These are phyloP conservation scores for Nothophaeocryptopus gaeumannii DNA, from an alignment of 2,329 filamentous ascomycete genomes.

Conservation along the genomic window DNA sequence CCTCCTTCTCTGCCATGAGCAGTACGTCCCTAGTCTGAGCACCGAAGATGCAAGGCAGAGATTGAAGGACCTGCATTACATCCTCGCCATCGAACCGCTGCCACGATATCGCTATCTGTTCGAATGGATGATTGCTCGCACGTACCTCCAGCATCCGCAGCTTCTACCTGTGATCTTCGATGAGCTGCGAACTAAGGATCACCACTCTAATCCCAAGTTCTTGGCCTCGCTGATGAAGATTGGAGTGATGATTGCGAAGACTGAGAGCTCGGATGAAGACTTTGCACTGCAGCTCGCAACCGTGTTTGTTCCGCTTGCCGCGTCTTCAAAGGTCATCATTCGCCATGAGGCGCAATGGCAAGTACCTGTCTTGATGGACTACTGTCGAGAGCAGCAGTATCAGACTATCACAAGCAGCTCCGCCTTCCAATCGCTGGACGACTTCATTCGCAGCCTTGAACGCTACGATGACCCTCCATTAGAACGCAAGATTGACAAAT, in stretches of 20 bases:
- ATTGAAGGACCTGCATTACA: slow-evolving; percentile 39
- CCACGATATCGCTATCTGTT: slow-evolving; percentile 48
- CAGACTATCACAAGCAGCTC: slow-evolving; percentile 38
- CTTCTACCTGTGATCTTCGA: slow-evolving; percentile 36
- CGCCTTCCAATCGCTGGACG: slow-evolving; percentile 43
- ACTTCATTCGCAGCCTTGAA: slow-evolving; percentile 44
- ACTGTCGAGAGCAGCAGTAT: slow-evolving; percentile 39
- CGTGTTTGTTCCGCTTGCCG: slow-evolving; percentile 43
- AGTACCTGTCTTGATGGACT: slow-evolving; percentile 44
- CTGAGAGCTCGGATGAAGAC: slow-evolving; percentile 35
- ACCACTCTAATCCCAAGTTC: slow-evolving; percentile 48
- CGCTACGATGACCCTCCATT: slow-evolving; percentile 41
- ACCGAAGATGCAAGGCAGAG: slow-evolving; percentile 31
- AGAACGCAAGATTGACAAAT: slow-evolving; percentile 38
- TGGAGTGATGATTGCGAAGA: slow-evolving; percentile 42
- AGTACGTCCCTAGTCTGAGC: slow-evolving; percentile 27
- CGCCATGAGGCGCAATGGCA: slow-evolving; percentile 53
- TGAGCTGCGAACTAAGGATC: slow-evolving; percentile 40
- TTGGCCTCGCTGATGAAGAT: slow-evolving; percentile 49
- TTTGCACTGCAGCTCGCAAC: slow-evolving; percentile 42
- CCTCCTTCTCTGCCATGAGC: slow-evolving; percentile 44
- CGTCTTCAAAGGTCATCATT: slow-evolving; percentile 52
- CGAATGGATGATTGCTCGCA: slow-evolving; percentile 48
- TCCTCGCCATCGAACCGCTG: slow-evolving; percentile 46
- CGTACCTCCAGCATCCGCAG: slow-evolving; percentile 38